Conservation (phyloP, 1,284 basidiomycete species). For the Papiliotrema nemorosa region DNA sequence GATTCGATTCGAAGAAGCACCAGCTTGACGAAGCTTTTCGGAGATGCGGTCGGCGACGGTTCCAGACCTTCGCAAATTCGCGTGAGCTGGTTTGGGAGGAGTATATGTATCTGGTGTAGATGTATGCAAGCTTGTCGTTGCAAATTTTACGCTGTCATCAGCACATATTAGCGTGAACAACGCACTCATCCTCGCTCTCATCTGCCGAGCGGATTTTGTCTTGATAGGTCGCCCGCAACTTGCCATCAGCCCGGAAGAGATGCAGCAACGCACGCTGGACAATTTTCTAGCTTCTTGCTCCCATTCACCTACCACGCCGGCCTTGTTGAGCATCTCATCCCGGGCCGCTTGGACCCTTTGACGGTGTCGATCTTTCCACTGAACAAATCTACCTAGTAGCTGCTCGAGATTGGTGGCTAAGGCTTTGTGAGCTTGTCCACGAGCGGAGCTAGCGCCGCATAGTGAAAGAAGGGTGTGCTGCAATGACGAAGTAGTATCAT, state of each 20-base stretch:
- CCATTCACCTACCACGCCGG: conserved; percentile 64
- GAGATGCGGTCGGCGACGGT: conserved; percentile 49
- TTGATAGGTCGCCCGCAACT: conserved; percentile 72
- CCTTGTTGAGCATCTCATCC: conserved; percentile 52
- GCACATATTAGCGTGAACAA: conserved; percentile 8
- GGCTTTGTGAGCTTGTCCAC: conserved; percentile 39
- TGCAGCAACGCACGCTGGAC: conserved; percentile 14
- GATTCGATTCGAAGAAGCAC: conserved; percentile 9
- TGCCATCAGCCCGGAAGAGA: conserved; percentile 33
- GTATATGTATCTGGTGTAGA: conserved; percentile 64
- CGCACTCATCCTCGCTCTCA: conserved; percentile 86
- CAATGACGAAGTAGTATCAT: conserved; percentile 30
- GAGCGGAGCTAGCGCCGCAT: conserved; percentile 29
- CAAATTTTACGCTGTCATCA: conserved; percentile 67
- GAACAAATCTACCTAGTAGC: conserved; percentile 35
- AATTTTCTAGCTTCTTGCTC: conserved; percentile 53
- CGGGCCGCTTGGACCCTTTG: conserved; percentile 33
- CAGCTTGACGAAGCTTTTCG: conserved; percentile 45
- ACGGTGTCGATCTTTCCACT: conserved; percentile 43
- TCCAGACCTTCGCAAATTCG: conserved; percentile 30
- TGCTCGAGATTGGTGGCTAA: conserved; percentile 42
- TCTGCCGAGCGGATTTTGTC: conserved; percentile 74
- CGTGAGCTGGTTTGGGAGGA: conserved; percentile 60
- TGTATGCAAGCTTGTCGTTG: conserved; percentile 39
- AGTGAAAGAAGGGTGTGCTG: conserved; percentile 41